These are phyloP conservation scores for Pseudonectria buxi DNA, from an alignment of 2,329 filamentous ascomycete species.

Conservation along the genomic window DNA sequence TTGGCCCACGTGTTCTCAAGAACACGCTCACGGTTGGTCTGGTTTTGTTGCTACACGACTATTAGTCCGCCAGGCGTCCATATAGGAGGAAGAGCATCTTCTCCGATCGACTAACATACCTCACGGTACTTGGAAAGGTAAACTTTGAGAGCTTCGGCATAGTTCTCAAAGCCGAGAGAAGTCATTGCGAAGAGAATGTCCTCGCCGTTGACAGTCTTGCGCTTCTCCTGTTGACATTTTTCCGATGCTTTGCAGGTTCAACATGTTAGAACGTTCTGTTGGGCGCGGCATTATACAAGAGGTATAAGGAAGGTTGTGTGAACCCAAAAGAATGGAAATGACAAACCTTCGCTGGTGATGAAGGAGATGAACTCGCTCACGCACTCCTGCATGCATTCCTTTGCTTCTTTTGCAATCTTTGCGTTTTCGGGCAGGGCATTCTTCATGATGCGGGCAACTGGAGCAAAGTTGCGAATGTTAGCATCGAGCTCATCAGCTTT, in stretches of 20 bases:
- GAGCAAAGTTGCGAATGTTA: conserved; percentile 90
- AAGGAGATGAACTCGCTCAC: conserved; percentile 99
- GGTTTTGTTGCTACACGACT: conserved; percentile 32
- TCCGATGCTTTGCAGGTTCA: conserved; percentile 66
- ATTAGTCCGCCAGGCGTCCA: conserved; percentile 4
- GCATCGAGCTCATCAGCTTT: conserved; percentile 61
- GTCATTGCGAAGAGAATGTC: conserved; percentile 99
- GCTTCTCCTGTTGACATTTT: conserved; percentile 98
- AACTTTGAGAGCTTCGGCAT: conserved; percentile 95
- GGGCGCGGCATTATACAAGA: conserved; percentile 5
- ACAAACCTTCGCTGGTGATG: conserved; percentile 95
- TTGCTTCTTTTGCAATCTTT: conserved; percentile 98
- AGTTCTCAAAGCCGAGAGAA: conserved; percentile 97
- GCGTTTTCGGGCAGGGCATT: conserved; percentile 94
- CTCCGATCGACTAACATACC: conserved; percentile 49
- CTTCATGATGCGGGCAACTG: conserved; percentile 99
- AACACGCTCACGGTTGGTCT: conserved; percentile 34
- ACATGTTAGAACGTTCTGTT: conserved; percentile 14
- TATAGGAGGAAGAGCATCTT: not conserved
- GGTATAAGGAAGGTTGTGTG: conserved; percentile 3
- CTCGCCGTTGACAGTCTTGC: conserved; percentile 98
- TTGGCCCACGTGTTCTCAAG: conserved; percentile 29
- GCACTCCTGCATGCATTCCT: conserved; percentile 99
- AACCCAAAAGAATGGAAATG: conserved; percentile 4
- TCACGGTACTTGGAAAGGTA: conserved; percentile 97